A percentile compares a stretch with the other conserved stretches of the same genome.
Conservation (phyloP, 495 filamentous ascomycete genomes). For the Durotheca rogersii region DNA sequence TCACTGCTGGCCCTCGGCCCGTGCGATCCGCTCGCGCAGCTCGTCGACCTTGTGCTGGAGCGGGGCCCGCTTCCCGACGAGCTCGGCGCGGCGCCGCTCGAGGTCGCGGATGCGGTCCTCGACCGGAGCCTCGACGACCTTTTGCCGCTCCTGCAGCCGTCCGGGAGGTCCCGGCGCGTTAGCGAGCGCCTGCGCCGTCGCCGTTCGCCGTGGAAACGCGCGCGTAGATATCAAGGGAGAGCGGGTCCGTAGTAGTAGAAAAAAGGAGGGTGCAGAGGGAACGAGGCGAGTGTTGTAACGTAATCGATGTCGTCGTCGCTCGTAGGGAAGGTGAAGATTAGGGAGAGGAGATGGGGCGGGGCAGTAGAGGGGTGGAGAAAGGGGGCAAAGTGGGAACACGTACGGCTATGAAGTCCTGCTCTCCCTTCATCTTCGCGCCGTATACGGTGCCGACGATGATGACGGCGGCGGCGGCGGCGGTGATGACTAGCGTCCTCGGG, state of each 20-base stretch:
- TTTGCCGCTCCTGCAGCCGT: conserved; percentile 34
- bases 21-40: conserved; percentile 35
- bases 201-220: too few species aligned
- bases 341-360: too few species aligned
- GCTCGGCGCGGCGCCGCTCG: conserved; percentile 35
- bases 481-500: conserved; percentile 45
- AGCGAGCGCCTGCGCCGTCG: too few species aligned
- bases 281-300: too few species aligned
- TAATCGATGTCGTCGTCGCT: too few species aligned
- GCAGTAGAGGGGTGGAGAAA: neutral
- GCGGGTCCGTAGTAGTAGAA: too few species aligned
- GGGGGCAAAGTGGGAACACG: neutral
- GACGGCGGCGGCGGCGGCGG: conserved; percentile 51
- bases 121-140: conserved; percentile 31
- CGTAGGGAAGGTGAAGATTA: too few species aligned
- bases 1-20: too few species aligned
- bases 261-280: too few species aligned
- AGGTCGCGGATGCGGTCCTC: conserved; percentile 42
- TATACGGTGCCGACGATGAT: conserved; percentile 53
- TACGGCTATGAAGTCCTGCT: conserved; percentile 44
- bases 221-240: too few species aligned
- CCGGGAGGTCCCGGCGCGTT: too few species aligned
- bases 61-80: conserved; percentile 35
- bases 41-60: conserved; percentile 42
- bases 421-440: conserved; percentile 60